Evolutionary conservation across 345 rosid genomes (phyloP), one percentile per base, ranked within the genome.

Genomic region (Populus deltoides): DNA sequence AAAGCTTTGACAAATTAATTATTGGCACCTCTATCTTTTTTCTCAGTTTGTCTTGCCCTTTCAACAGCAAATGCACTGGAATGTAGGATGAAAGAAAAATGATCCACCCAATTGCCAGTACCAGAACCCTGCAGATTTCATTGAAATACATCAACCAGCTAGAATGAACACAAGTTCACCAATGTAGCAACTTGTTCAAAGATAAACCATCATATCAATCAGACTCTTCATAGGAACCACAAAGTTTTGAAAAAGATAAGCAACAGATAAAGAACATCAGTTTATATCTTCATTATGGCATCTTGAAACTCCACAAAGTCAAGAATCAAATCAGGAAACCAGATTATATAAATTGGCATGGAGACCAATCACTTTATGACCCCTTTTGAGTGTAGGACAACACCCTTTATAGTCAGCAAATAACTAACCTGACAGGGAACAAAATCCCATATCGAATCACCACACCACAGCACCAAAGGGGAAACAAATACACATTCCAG

Each of bases 401-500:
- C 31, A 59, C 62, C 8, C 18, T 16, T 6, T 39, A 24, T n/a
- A 20, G 20, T 20, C 17, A 24, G 65, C 8, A 36, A 72, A 80
- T 25, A 31, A 71, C 90, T 4, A 73, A 97, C 99, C 99, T 92
- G 80, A 82, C 68, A 18, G 98, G 99, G 84, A 97, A 97, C 70
- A 92, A 87, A 74, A 97, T 57, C 69, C 92, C 89, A 82, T 94
- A 94, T 80, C 99, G 89, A 83, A 92, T 68, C 53, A 88, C 82
- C 83, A 94, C 97, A 16, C 99, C 99, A 1, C 66, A 87, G 76
- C 99, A 97, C 97, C 97, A 94, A 20, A 94, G 79, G 45, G 98
- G 98, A 83, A 97, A 97, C 74, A 97, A 78, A 76, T 92, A 97
- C 35, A 97, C 77, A 79, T 97, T 97, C 97, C 99, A 94, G 78